Evolutionary conservation across 148 eudicot genomes (phyloP), one percentile per base, ranked within the genome.

Genomic region (Diospyros kaki): DNA sequence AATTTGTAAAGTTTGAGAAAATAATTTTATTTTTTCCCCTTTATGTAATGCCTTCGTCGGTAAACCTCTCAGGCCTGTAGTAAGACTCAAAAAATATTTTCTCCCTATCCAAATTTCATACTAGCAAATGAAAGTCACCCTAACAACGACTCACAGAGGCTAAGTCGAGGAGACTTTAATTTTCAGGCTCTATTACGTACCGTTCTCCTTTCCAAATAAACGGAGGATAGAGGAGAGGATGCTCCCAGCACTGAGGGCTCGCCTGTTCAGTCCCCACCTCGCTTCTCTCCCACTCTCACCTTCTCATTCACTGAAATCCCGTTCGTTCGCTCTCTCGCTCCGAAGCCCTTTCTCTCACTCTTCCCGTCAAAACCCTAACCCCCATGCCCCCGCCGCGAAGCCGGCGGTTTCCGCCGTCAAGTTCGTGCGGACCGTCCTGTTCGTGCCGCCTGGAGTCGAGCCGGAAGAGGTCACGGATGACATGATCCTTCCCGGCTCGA

Each of bases 391-490:
- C 41, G 81, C 77, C 63, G 44, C 88, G 6, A 76, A 86, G 43
- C 73, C 81, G 45, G 18, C 71, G 9, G 5, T 84, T 18, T 64
- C 81, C 40, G 72, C 86, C 72, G 69, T 85, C 42, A 78, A 80
- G 44, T 81, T 83, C 75, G 61, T 71, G 73, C 78, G 76, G 28
- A 80, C 82, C 40, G 76, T 81, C 42, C 94, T 95, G 64, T 95
- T 92, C 56, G 68, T 90, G 12, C 97, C 97, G 1, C 99, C 99
- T 8, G 97, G 97, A 9, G 76, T 90, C 51, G 81, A 87, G 42
- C 87, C 88, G 15, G 89, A 90, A 6, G 89, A 89, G 2, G 78
- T 92, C 15, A 80, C 91, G 13, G 90, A 90, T 2, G 86, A 87
- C 6, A 90, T 85, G 86, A 78, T 95, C 63, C 78, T 95, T 2